Conservation (phyloP, 495 filamentous ascomycete species). For the Pyrenula massariospora region DNA sequence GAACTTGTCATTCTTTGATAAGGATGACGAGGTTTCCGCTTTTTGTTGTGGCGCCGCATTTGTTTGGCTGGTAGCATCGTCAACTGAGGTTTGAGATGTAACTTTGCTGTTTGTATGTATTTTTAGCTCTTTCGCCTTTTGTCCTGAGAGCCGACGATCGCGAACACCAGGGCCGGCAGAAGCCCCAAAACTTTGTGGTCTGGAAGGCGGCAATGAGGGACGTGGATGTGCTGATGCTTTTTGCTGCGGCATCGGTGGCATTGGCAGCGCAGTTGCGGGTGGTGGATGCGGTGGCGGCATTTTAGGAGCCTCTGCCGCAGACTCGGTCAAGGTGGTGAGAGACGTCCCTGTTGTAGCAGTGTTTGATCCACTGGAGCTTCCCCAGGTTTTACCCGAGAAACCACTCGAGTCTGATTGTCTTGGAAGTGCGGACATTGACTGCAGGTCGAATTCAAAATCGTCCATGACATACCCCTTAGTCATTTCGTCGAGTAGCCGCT, state of each 20-base stretch:
- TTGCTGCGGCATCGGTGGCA: slow-evolving; percentile 7
- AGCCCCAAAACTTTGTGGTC: slow-evolving; percentile 24
- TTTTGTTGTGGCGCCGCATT: not conserved
- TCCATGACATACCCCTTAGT: slow-evolving; percentile 78
- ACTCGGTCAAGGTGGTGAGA: slow-evolving; percentile 69
- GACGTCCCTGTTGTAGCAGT: slow-evolving; percentile 60
- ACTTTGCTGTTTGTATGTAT: slow-evolving; percentile 63
- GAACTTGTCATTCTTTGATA: slow-evolving; percentile 7
- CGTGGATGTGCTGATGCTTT: slow-evolving; percentile 18
- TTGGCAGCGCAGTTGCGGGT: slow-evolving; percentile 16
- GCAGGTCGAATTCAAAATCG: slow-evolving; percentile 69
- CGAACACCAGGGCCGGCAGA: slow-evolving; percentile 50
- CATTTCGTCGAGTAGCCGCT: slow-evolving; percentile 87
- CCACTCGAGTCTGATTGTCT: slow-evolving; percentile 84
- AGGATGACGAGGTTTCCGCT: slow-evolving; percentile 3
- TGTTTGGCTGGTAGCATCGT: not conserved
- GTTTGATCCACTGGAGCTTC: slow-evolving; percentile 73
- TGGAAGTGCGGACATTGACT: slow-evolving; percentile 65
- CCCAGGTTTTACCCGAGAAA: slow-evolving; percentile 74
- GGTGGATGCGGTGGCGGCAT: slow-evolving; percentile 16
- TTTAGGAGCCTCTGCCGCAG: slow-evolving; percentile 17
- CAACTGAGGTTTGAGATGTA: slow-evolving; percentile 20
- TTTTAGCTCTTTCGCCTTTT: slow-evolving; percentile 69
- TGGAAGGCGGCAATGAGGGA: slow-evolving; percentile 15
- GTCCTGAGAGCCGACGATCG: slow-evolving; percentile 69